A percentile compares a stretch with the other conserved stretches of the same genome.
These are phyloP conservation scores for Linnemannia hyalina DNA, from an alignment of 192 early-diverging fungal species.

Conservation along the genomic window DNA sequence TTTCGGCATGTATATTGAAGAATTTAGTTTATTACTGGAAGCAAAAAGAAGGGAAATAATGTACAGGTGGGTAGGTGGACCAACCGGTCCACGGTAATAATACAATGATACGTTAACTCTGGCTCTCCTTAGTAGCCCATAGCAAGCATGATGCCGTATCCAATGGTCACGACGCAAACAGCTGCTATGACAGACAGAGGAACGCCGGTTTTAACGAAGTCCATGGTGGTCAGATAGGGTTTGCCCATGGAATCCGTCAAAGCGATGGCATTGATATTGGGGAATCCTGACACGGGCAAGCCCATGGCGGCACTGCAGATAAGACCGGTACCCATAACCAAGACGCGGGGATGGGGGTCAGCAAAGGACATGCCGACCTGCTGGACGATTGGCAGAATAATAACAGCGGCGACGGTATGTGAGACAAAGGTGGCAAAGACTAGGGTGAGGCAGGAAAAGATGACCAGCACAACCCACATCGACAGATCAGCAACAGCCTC, in stretches of 20 bases:
- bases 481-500: slow-evolving; percentile 63
- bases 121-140: slow-evolving; percentile 7
- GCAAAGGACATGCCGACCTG: slow-evolving; percentile 71
- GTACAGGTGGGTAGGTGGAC: too few relatives aligned
- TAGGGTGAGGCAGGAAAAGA: slow-evolving; percentile 73
- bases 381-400: slow-evolving; percentile 74
- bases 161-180: slow-evolving; percentile 64
- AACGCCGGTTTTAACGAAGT: slow-evolving; percentile 74
- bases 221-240: slow-evolving; percentile 70
- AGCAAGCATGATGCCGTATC: slow-evolving; percentile 67
- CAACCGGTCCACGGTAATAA: background rate
- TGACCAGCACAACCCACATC: slow-evolving; percentile 62
- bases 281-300: slow-evolving; percentile 77
- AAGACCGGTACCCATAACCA: slow-evolving; percentile 76
- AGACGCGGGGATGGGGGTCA: slow-evolving; percentile 70
- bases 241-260: slow-evolving; percentile 70
- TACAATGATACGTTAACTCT: background rate
- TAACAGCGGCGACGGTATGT: slow-evolving; percentile 82
- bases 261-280: slow-evolving; percentile 81
- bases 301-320: slow-evolving; percentile 75
- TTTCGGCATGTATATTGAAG: too few relatives aligned
- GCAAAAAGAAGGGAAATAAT: too few relatives aligned
- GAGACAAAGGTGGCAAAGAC: slow-evolving; percentile 79
- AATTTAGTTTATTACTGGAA: too few relatives aligned
- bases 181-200: slow-evolving; percentile 66